Percentiles rank a stretch among this genome's conserved stretches.
These are phyloP conservation scores for Dothideomycetes sp. DNA, from an alignment of 2,329 filamentous ascomycete species.

Conservation along the genomic window DNA sequence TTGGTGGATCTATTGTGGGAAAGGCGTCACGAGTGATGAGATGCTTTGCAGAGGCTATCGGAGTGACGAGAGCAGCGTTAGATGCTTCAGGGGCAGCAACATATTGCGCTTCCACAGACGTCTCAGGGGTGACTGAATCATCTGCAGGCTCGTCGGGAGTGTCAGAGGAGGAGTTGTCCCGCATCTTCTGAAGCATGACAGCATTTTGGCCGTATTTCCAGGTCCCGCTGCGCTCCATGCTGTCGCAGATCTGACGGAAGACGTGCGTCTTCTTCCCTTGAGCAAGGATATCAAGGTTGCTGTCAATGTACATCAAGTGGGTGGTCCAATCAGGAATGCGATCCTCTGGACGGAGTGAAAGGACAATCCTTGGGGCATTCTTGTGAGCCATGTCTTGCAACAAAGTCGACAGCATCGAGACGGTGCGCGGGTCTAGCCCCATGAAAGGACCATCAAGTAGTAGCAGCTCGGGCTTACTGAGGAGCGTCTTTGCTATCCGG, in stretches of 20 bases:
- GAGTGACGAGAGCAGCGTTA: neutral
- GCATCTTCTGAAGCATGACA: neutral
- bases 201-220: neutral
- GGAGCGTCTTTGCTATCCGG: constrained; percentile 74
- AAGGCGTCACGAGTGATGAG: constrained; percentile 22
- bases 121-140: neutral
- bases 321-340: constrained; percentile 83
- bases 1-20: constrained; percentile 12
- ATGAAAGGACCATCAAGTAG: constrained; percentile 92
- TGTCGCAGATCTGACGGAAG: constrained; percentile 25
- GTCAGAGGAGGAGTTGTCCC: neutral
- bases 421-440: constrained; percentile 81
- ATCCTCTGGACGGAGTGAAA: constrained; percentile 77
- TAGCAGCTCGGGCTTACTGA: constrained; percentile 68
- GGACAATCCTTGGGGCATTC: constrained; percentile 58
- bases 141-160: neutral
- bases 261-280: constrained; percentile 58
- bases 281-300: constrained; percentile 52
- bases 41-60: constrained; percentile 1
- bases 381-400: constrained; percentile 56
- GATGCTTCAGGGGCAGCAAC: too few relatives aligned
- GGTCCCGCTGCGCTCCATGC: neutral
- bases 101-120: neutral
- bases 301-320: constrained; percentile 62
- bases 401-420: constrained; percentile 59